Conservation (phyloP, 345 rosid species). For the Pseudoturritis turrita region DNA sequence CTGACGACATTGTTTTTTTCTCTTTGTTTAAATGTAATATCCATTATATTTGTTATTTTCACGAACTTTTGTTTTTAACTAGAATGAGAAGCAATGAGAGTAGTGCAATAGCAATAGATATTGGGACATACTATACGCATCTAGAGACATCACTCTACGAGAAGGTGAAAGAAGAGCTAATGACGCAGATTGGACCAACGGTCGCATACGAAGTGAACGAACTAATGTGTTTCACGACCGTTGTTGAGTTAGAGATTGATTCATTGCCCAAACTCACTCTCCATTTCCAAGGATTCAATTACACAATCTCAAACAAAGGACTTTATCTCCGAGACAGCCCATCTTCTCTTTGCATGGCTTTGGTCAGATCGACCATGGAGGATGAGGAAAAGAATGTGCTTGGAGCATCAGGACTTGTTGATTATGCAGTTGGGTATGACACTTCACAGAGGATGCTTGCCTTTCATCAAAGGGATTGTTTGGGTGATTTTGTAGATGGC, state of each 20-base stretch:
- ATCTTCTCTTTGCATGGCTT: slow-evolving; percentile 27
- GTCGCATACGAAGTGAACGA: slow-evolving; percentile 23
- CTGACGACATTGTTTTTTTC: too few species aligned
- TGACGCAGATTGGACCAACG: slow-evolving; percentile 25
- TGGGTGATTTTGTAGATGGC: slow-evolving; percentile 32
- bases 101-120: slow-evolving; percentile 20
- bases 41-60: neutral
- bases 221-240: slow-evolving; percentile 29
- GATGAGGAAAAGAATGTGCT: slow-evolving; percentile 21
- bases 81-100: slow-evolving; percentile 22
- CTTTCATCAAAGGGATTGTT: slow-evolving; percentile 30
- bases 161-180: slow-evolving; percentile 14
- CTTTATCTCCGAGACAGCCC: slow-evolving; percentile 24
- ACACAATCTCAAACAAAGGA: slow-evolving; percentile 30
- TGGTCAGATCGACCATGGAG: slow-evolving; percentile 18
- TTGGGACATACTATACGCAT: slow-evolving; percentile 28
- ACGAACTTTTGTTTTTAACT: neutral
- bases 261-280: slow-evolving; percentile 26
- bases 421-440: slow-evolving; percentile 29
- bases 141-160: slow-evolving; percentile 29
- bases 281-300: slow-evolving; percentile 19
- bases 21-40: too few species aligned
- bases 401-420: slow-evolving; percentile 32
- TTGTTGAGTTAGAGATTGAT: slow-evolving; percentile 16
- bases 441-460: slow-evolving; percentile 12